Conservation (phyloP, 129 eudicot species). For the Chrysanthemum makinoi region DNA sequence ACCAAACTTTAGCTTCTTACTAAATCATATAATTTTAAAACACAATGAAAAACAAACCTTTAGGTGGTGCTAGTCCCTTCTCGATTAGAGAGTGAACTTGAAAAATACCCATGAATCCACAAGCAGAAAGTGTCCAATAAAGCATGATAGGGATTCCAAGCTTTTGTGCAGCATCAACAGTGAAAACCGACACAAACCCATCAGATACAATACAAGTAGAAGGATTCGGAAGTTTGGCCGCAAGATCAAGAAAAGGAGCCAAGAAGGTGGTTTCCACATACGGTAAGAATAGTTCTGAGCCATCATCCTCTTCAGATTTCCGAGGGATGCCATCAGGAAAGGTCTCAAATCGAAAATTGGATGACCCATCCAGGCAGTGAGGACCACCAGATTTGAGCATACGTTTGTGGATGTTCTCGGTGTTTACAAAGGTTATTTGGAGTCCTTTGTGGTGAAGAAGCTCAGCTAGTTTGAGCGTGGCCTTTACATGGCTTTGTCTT, state of each 20-base stretch:
- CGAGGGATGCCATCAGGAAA: constrained; percentile 16
- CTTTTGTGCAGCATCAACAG: constrained; percentile 2
- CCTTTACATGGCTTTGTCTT: constrained; percentile 13
- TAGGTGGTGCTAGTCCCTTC: background rate
- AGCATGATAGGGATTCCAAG: constrained; percentile 1
- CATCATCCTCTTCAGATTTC: background rate
- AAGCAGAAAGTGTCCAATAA: background rate
- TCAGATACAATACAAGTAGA: constrained; percentile 1
- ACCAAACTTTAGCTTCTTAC: background rate
- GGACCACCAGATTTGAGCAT: background rate
- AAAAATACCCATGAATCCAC: background rate
- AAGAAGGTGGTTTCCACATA: constrained; percentile 8
- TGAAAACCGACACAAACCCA: background rate
- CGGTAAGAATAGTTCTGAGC: background rate
- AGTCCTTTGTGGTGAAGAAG: constrained; percentile 18
- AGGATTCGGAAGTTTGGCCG: background rate
- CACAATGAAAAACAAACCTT: background rate
- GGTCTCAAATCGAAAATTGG: constrained; percentile 1
- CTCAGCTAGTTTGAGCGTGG: constrained; percentile 18
- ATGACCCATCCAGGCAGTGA: constrained; percentile 6
- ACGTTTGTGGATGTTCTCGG: constrained; percentile 1
- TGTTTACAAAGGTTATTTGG: constrained; percentile 12
- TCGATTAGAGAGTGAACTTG: background rate
- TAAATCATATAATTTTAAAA: too few relatives aligned
- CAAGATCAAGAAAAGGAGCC: background rate